Evolutionary conservation across 441 rosid species (phyloP).

Genomic region (Metrosideros polymorpha): DNA sequence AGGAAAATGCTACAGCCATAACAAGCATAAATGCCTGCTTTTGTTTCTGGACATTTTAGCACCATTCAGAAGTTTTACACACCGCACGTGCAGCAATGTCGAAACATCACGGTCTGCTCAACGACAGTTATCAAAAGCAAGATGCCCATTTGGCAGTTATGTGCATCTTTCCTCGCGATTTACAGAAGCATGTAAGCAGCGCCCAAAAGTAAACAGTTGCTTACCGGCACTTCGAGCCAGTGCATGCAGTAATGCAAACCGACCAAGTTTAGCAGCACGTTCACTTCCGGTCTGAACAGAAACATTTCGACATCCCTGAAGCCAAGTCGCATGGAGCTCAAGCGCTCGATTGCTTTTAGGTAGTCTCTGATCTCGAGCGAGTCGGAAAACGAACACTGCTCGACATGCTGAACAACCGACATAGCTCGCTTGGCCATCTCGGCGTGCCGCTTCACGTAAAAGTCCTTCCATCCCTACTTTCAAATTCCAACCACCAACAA

Average conservation of each 20-base stretch:
- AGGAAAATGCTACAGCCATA: background rate
- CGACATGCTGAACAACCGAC: constrained; percentile 28
- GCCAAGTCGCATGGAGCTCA: constrained; percentile 31
- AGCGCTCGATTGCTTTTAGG: constrained; percentile 28
- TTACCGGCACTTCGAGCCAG: constrained; percentile 40
- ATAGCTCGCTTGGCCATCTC: constrained; percentile 33
- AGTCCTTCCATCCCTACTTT: constrained; percentile 45
- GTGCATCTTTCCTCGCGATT: background rate
- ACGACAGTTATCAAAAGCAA: background rate
- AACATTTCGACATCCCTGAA: constrained; percentile 48
- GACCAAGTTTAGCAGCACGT: constrained; percentile 46
- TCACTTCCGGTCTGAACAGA: constrained; percentile 42
- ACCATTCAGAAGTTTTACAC: background rate
- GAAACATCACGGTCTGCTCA: background rate
- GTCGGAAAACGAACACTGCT: constrained; percentile 11
- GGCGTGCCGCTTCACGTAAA: constrained; percentile 29
- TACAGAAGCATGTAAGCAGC: background rate
- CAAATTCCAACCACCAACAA: background rate
- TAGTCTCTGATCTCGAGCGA: constrained; percentile 41
- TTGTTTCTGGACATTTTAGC: background rate
- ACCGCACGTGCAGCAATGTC: fast-evolving
- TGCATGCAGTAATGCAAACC: constrained; percentile 56
- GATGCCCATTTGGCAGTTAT: background rate
- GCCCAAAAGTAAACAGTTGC: background rate
- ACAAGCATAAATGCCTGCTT: background rate